Evolutionary conservation across 768 basidiomycete genomes (phyloP), one percentile per base, ranked within the genome.

Genomic region (Termitomyces sp.): DNA sequence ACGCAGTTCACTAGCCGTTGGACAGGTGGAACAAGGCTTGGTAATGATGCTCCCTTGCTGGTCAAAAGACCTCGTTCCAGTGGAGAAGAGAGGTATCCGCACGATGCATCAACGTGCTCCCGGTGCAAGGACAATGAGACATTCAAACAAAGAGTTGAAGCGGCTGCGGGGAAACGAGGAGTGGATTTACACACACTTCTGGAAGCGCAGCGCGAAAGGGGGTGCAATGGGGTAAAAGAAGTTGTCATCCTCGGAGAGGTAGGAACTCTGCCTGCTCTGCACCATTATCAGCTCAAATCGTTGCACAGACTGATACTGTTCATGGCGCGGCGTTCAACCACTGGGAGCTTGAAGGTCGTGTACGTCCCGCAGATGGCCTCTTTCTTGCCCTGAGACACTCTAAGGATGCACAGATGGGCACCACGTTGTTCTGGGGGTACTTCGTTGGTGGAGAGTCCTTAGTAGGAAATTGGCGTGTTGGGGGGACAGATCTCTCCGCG

Each of bases 401-500:
- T 3, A 16, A 13, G 26, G 32, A 57, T 51, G 41, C 14, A 37
- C 31, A 3, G 9, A 43, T 36, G 22, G 27, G 39, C 22, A 52
- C 47, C 7, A 41, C 73, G 64, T 76, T 90, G 42, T 85, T 90
- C 62, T 87, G 83, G 32, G 90, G 90, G 5, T 91, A 90, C 65
- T 60, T 92, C 47, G 78, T 86, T 6, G 87, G 82, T 0, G 81
- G 79, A 9, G 70, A 79, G 57, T 87, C 79, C 56, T 80, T 90
- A 59, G 86, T 88, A 16, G 90, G 90, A 5, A 85, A 83, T 56
- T 90, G 89, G 90, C 76, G 89, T 46, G 72, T 74, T 63, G 79
- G 77, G 39, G 68, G 66, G 53, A 73, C 66, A 57, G 79, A 81
- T 44, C 72, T 75, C 3, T 66, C 75, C 5, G 64, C 72, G 10